Percentiles rank a stretch among this genome's conserved stretches.
These are phyloP conservation scores for Onygenales sp. DNA, from an alignment of 2,329 filamentous ascomycete genomes.

Conservation along the genomic window DNA sequence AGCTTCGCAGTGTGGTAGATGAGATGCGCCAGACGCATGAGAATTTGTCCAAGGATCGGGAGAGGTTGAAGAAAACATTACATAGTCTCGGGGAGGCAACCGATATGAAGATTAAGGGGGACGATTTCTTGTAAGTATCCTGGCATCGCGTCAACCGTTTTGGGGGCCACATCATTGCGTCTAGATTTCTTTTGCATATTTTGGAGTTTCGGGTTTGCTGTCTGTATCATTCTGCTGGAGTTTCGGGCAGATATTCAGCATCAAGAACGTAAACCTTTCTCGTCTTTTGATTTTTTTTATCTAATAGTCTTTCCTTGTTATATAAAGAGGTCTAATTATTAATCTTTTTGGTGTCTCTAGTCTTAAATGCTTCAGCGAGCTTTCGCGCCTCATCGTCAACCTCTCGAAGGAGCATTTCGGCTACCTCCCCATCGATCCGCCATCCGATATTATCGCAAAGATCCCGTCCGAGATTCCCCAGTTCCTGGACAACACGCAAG, in stretches of 20 bases:
- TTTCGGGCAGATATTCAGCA: constrained; percentile 6
- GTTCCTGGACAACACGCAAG: constrained; percentile 44
- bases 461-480: constrained; percentile 45
- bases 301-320: constrained; percentile 6
- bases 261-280: background rate
- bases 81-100: constrained; percentile 43
- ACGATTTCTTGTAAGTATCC: constrained; percentile 42
- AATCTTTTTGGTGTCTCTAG: constrained; percentile 26
- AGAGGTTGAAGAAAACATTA: constrained; percentile 41
- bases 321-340: constrained; percentile 35
- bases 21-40: constrained; percentile 40
- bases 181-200: constrained; percentile 7
- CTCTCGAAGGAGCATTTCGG: constrained; percentile 44
- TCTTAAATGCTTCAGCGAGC: constrained; percentile 43
- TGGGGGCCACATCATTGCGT: constrained; percentile 3
- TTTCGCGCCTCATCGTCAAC: constrained; percentile 43
- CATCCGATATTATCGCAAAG: constrained; percentile 41
- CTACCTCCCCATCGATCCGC: constrained; percentile 42
- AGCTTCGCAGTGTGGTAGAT: constrained; percentile 34
- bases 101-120: constrained; percentile 40
- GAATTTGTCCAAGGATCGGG: constrained; percentile 42
- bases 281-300: constrained; percentile 4
- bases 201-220: constrained; percentile 8
- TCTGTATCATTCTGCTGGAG: constrained; percentile 9
- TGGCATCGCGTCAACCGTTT: constrained; percentile 6